phyloP scores from a whole-genome alignment of 108 stramenopile genomes.

The Cyclotella baltica region DNA sequence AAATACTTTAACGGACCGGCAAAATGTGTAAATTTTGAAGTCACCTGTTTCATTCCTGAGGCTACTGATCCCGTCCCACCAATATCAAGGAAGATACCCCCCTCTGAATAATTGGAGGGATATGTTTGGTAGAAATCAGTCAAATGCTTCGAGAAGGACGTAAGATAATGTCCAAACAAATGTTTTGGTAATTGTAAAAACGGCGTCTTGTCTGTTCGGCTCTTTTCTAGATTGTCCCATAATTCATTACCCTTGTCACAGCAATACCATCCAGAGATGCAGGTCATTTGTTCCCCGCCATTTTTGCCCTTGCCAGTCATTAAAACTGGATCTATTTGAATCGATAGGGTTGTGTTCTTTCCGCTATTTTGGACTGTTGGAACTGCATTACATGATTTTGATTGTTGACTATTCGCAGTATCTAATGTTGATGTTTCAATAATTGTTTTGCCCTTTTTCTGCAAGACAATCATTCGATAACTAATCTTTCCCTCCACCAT shows the following conservation, averaged over 20 bases:
- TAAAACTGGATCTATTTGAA: slow-evolving; percentile 38
- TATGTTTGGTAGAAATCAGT: slow-evolving; percentile 48
- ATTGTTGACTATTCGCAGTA: too few relatives aligned
- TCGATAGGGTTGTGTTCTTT: not conserved
- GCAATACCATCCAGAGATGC: slow-evolving; percentile 62
- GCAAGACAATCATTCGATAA: slow-evolving; percentile 60
- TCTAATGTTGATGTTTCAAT: not conserved
- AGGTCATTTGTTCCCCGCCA: slow-evolving; percentile 42
- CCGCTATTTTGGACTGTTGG: not conserved
- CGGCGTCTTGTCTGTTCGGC: slow-evolving; percentile 42
- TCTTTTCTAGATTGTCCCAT: slow-evolving; percentile 34
- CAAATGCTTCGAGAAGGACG: slow-evolving; percentile 51
- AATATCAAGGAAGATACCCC: slow-evolving; percentile 58
- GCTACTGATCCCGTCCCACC: slow-evolving; percentile 58
- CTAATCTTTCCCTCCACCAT: slow-evolving; percentile 59
- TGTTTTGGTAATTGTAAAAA: slow-evolving; percentile 40
- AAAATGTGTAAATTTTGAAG: slow-evolving; percentile 59
- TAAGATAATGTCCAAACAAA: slow-evolving; percentile 59
- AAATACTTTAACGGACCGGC: slow-evolving; percentile 59
- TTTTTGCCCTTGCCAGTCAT: slow-evolving; percentile 55
- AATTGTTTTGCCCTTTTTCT: slow-evolving; percentile 28
- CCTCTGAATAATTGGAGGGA: slow-evolving; percentile 16
- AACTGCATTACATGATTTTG: not conserved
- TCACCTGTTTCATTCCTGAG: slow-evolving; percentile 58
- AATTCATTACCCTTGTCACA: slow-evolving; percentile 52